Evolutionary conservation across 495 filamentous ascomycete species (phyloP).

Genomic region (Rhypophila decipiens): DNA sequence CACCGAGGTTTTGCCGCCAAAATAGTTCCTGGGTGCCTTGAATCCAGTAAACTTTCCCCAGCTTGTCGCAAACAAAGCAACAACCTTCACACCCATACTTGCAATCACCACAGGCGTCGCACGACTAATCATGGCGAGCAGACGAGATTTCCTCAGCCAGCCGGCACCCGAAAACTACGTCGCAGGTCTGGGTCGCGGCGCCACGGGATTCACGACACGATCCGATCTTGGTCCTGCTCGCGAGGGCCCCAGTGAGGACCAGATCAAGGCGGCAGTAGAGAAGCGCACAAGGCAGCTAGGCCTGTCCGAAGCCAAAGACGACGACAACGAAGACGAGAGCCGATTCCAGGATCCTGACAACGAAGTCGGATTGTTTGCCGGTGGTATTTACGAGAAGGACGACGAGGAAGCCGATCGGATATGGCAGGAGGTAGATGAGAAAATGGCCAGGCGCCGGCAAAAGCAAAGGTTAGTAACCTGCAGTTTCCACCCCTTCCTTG

Average conservation of each 20-base stretch:
- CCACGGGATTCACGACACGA: conserved; percentile 95
- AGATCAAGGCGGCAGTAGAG: conserved; percentile 94
- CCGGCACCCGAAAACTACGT: conserved; percentile 97
- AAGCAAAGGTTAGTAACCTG: conserved; percentile 73
- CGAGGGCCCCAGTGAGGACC: conserved; percentile 94
- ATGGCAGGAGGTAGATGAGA: conserved; percentile 91
- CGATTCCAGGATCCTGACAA: conserved; percentile 96
- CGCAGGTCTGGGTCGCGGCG: conserved; percentile 92
- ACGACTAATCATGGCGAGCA: conserved; percentile 52
- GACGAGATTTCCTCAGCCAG: conserved; percentile 88
- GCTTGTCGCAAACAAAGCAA: neutral
- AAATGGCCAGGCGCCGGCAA: conserved; percentile 84
- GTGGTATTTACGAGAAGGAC: conserved; percentile 88
- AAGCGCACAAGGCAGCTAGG: conserved; percentile 84
- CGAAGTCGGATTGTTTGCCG: conserved; percentile 90
- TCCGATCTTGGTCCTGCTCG: conserved; percentile 94
- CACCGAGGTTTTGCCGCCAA: neutral
- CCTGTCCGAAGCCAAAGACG: conserved; percentile 65
- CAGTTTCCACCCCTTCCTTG: conserved; percentile 1
- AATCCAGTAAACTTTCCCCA: neutral
- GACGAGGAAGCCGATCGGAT: conserved; percentile 97
- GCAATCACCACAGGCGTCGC: neutral
- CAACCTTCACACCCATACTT: too few species aligned
- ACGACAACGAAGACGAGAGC: conserved; percentile 78
- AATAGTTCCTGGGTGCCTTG: neutral